Conservation (phyloP, 148 eudicot species). For the Mesembryanthemum crystallinum region DNA sequence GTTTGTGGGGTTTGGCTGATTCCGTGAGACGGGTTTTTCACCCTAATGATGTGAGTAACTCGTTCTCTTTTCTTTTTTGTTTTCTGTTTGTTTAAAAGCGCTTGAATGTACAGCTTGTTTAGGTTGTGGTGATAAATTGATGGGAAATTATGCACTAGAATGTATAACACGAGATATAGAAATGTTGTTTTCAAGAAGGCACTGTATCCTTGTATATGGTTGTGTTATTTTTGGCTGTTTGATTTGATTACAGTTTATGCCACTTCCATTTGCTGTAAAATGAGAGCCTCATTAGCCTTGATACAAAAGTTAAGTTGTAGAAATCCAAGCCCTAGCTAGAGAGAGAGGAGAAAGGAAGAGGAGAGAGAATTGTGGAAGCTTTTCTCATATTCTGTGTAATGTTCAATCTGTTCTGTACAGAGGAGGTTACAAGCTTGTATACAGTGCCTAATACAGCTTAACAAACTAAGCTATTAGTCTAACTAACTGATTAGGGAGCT, state of each 20-base stretch:
- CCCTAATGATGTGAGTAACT: slow-evolving; percentile 59
- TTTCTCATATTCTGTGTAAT: too few species aligned
- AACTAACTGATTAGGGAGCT: too few species aligned
- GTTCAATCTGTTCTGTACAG: too few species aligned
- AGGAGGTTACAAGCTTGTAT: too few species aligned
- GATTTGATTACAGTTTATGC: not conserved
- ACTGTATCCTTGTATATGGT: not conserved
- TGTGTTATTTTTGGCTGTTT: not conserved
- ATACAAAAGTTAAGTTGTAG: too few species aligned
- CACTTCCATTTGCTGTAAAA: too few species aligned
- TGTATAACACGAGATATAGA: not conserved
- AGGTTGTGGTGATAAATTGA: not conserved
- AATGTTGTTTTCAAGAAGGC: not conserved
- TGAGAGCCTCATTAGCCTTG: too few species aligned
- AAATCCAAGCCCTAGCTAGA: too few species aligned
- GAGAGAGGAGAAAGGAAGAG: too few species aligned
- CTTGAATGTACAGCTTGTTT: not conserved
- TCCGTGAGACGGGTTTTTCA: slow-evolving; percentile 52
- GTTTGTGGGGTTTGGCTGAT: slow-evolving; percentile 37
- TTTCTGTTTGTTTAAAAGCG: not conserved
- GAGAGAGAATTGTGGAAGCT: too few species aligned
- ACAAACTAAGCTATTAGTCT: too few species aligned
- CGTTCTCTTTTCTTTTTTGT: not conserved
- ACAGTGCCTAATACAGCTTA: too few species aligned
- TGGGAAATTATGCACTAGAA: not conserved